Evolutionary conservation across 2,329 filamentous ascomycete species (phyloP), one percentile per base, ranked within the genome.

Genomic region (Arthrobotrys iridis): DNA sequence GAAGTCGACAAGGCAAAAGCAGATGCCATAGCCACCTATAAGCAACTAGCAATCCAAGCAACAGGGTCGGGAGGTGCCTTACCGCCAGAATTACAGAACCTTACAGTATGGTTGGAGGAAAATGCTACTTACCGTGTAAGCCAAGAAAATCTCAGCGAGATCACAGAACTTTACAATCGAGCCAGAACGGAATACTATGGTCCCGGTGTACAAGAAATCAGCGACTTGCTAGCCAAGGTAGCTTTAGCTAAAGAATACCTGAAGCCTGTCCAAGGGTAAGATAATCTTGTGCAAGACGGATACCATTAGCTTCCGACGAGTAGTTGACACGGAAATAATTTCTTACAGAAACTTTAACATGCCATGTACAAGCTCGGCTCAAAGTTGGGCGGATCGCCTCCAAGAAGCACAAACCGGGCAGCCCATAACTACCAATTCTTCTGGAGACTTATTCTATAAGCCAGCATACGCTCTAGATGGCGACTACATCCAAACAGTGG

Each of bases 151-250:
- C 20, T 70, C 6, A 62, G 22, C 18, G 45, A 70, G 1, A 55
- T 43, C 30, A 62, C 65, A 24, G 4, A 62, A 18, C 43, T 62
- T 2, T 70, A 70, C n/a, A 70, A 70, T 30, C 1, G n/a, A 11
- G 65, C 65, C 30, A 41, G 57, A 15, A 11, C 4, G 20, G 22
- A 60, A 4, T 70, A 70, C 57, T 70, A 70, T 22, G 45, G 57
- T 7, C 45, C 59, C 4, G 45, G 57, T 2, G 45, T 55, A 13
- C 18, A 26, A 24, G 55, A 62, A 18, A 11, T 70, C 2, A 55
- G 55, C 45, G 43, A 55, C 2, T 26, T 70, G 8, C 24, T 70
- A 8, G 15, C 43, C 1, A 46, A 35, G 3, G 35, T 55, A 2
- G 18, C 35, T 13, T 37, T 11, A 18, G 57, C 65, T 20, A 62